Evolutionary conservation across 176 grass and related monocot genomes (phyloP).

Genomic region (Canna indica): DNA sequence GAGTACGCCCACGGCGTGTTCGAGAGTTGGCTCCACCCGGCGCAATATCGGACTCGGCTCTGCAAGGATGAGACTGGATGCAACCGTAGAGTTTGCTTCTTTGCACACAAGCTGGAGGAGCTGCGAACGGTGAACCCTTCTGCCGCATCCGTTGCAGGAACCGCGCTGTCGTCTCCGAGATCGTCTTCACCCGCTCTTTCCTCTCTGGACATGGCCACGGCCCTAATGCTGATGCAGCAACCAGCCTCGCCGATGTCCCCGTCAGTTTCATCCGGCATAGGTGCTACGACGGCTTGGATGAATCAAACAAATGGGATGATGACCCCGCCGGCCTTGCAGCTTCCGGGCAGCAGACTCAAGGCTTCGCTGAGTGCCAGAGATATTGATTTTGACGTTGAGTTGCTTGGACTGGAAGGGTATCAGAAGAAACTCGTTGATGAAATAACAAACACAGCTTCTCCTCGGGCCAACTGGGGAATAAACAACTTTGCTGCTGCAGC

Average conservation of each 20-base stretch:
- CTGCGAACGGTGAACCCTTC: slow-evolving; percentile 10
- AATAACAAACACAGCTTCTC: not conserved
- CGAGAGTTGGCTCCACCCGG: slow-evolving; percentile 18
- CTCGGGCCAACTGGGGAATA: slow-evolving; percentile 5
- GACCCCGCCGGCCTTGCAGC: slow-evolving; percentile 8
- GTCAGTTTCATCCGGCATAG: not conserved
- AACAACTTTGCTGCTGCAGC: not conserved
- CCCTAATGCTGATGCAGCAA: slow-evolving; percentile 12
- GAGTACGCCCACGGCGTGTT: slow-evolving; percentile 19
- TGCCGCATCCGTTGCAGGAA: slow-evolving; percentile 5
- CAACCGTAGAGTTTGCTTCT: slow-evolving; percentile 18
- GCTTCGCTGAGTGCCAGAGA: slow-evolving; percentile 3
- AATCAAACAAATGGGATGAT: not conserved
- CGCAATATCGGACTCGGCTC: slow-evolving; percentile 15
- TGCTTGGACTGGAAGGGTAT: slow-evolving; percentile 18
- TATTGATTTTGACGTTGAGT: not conserved
- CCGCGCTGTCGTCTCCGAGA: slow-evolving; percentile 1
- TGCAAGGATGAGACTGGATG: slow-evolving; percentile 15
- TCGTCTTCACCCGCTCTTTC: not conserved
- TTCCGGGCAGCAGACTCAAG: slow-evolving; percentile 11
- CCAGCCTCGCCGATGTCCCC: slow-evolving; percentile 1
- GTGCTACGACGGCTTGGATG: not conserved
- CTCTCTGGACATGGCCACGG: slow-evolving; percentile 19
- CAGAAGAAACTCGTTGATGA: slow-evolving; percentile 17
- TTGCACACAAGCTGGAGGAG: slow-evolving; percentile 15